Base-by-base conservation (phyloP, 352 stramenopile species). In the Pythium plurisporium region DNA sequence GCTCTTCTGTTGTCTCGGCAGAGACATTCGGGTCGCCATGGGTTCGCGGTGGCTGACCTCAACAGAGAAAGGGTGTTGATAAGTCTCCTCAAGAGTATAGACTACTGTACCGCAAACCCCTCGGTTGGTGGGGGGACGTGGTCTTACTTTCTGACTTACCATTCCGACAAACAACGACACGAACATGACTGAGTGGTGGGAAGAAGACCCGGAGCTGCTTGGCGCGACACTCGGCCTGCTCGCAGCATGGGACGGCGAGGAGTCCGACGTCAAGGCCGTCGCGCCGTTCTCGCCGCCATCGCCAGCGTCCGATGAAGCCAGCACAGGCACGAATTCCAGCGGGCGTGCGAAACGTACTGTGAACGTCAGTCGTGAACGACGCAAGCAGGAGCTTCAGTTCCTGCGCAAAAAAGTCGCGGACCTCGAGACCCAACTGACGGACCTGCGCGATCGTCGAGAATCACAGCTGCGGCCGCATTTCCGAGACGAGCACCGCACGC, bases 341-440 rank as follows among this genome's bases (percentile, higher is more conserved):
- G n/a, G n/a, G n/a, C n/a, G n/a, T n/a, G 17, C 38, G n/a, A 44
- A 25, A 15, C 43, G 46, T 15, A 49, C 17, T 10, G 22, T 62
- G 27, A 62, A 62, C 30, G 36, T 38, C n/a, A 66, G 49, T 19
- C 45, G 44, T 19, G 59, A 67, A 17, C 59, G 59, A 9, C 51
- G 59, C 37, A 59, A 59, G 23, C 34, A 57, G 5, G 59, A 66
- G 51, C 38, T 59, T 9, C 31, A 29, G 22, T 34, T 44, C 22
- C 53, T 67, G 1, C 46, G 47, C 1, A 52, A 34, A 9, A 49
- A 59, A 17, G 27, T 41, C 11, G 42, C 22, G 7, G 15, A 45
- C 22, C 48, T 67, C 37, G 37, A 63, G 30, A 14, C n/a, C 22
- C 47, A 56, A 25, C 38, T 63, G 11, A 4, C 26, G 12, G 20